Evolutionary conservation across 2,329 filamentous ascomycete genomes (phyloP).

Genomic region (Paramyrothecium roridum): DNA sequence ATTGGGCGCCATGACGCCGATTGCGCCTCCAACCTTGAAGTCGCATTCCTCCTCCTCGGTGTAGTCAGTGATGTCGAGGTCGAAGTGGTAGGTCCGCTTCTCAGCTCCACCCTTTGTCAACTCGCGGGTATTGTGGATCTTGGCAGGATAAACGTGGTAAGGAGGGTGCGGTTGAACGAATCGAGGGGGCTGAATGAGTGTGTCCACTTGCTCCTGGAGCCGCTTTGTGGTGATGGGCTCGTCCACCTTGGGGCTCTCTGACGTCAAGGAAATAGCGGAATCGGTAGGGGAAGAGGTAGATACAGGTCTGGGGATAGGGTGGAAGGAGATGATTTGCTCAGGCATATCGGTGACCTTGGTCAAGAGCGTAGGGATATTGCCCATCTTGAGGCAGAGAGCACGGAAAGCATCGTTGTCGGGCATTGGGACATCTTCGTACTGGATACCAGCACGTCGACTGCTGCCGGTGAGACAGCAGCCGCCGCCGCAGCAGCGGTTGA

Average conservation of each 20-base stretch:
- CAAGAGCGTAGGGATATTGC: conserved; percentile 69
- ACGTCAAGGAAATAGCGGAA: conserved; percentile 44
- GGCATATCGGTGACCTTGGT: conserved; percentile 71
- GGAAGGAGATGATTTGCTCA: conserved; percentile 69
- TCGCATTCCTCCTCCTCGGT: conserved; percentile 80
- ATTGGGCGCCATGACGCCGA: conserved; percentile 90
- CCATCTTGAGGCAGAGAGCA: conserved; percentile 73
- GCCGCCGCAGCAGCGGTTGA: conserved; percentile 62
- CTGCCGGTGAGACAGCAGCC: conserved; percentile 57
- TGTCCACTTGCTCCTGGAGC: conserved; percentile 41
- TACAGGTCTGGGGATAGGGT: conserved; percentile 45
- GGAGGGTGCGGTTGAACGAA: conserved; percentile 96
- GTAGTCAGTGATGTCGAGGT: conserved; percentile 94
- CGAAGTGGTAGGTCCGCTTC: conserved; percentile 97
- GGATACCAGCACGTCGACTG: conserved; percentile 40
- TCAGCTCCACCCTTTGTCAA: conserved; percentile 85
- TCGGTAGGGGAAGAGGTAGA: conserved; percentile 40
- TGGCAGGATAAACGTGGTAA: conserved; percentile 88
- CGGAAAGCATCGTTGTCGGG: conserved; percentile 85
- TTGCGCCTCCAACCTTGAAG: conserved; percentile 94
- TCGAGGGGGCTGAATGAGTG: conserved; percentile 69
- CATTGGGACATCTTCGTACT: conserved; percentile 50
- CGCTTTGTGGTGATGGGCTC: conserved; percentile 29
- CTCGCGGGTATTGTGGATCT: conserved; percentile 78
- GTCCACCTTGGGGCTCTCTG: conserved; percentile 19